A percentile compares a stretch with the other conserved stretches of the same genome.
phyloP scores from a whole-genome alignment of 2,329 filamentous ascomycete genomes.

The Aspergillus clavatus region DNA sequence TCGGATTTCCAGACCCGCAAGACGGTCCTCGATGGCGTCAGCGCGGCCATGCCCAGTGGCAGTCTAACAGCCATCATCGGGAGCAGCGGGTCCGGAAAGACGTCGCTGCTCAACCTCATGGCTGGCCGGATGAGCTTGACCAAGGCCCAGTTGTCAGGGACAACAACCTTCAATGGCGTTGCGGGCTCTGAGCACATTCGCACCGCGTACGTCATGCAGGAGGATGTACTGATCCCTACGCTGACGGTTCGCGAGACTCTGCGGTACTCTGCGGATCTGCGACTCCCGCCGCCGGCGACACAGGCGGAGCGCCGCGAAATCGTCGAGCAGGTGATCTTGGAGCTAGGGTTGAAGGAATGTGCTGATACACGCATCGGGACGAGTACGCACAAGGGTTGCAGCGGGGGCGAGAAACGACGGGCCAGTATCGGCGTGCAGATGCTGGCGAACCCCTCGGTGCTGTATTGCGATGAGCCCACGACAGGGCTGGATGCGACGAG shows the following conservation, averaged over 20 bases:
- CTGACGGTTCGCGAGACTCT: slow-evolving; percentile 73
- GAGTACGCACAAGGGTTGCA: slow-evolving; percentile 67
- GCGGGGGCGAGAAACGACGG: slow-evolving; percentile 71
- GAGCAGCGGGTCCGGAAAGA: slow-evolving; percentile 69
- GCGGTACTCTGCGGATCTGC: slow-evolving; percentile 66
- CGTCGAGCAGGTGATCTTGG: slow-evolving; percentile 71
- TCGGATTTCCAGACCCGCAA: slow-evolving; percentile 27
- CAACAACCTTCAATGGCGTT: slow-evolving; percentile 58
- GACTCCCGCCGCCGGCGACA: slow-evolving; percentile 60
- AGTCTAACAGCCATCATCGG: slow-evolving; percentile 72
- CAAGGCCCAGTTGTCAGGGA: slow-evolving; percentile 49
- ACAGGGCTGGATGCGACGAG: slow-evolving; percentile 69
- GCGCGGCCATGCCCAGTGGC: slow-evolving; percentile 59
- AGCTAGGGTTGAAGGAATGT: slow-evolving; percentile 71
- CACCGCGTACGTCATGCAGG: slow-evolving; percentile 62
- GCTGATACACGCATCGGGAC: slow-evolving; percentile 70
- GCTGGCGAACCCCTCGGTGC: slow-evolving; percentile 69
- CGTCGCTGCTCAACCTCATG: slow-evolving; percentile 65
- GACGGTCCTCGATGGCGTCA: slow-evolving; percentile 58
- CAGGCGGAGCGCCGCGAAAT: slow-evolving; percentile 56
- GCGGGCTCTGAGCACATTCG: slow-evolving; percentile 44
- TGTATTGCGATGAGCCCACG: slow-evolving; percentile 76
- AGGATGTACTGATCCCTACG: slow-evolving; percentile 68
- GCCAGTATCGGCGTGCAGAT: slow-evolving; percentile 75
- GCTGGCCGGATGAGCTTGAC: slow-evolving; percentile 62